phyloP scores from a whole-genome alignment of 345 rosid species.

The Aethionema arabicum region DNA sequence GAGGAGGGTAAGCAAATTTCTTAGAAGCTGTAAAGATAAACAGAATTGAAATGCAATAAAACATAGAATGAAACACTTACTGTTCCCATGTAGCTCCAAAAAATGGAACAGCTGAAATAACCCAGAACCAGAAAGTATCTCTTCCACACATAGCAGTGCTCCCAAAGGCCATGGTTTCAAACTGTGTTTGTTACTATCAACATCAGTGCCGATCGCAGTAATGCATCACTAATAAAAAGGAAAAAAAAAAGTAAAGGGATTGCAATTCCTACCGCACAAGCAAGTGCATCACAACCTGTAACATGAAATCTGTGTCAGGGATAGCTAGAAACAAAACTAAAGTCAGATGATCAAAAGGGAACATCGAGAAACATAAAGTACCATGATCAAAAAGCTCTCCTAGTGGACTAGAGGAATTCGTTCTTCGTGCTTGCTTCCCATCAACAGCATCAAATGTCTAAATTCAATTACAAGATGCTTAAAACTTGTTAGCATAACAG shows the following conservation, averaged over 20 bases:
- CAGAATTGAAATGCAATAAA: conserved; percentile 7
- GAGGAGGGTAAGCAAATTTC: conserved; percentile 21
- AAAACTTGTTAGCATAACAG: conserved; percentile 10
- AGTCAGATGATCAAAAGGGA: background rate
- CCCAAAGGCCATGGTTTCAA: conserved; percentile 82
- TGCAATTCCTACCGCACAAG: conserved; percentile 77
- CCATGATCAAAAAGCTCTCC: conserved; percentile 98
- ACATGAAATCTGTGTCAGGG: conserved; percentile 16
- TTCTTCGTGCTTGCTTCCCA: conserved; percentile 97
- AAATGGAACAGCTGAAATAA: conserved; percentile 92
- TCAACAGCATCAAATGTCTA: conserved; percentile 99
- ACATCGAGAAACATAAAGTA: conserved; percentile 36
- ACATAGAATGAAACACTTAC: conserved; percentile 47
- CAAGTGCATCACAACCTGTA: conserved; percentile 98
- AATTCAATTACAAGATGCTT: conserved; percentile 16
- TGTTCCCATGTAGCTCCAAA: conserved; percentile 95
- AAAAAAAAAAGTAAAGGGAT: background rate
- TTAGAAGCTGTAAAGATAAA: conserved; percentile 4
- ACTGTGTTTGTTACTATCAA: conserved; percentile 38
- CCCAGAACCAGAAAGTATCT: conserved; percentile 91
- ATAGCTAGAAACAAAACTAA: conserved; percentile 5
- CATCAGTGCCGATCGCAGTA: background rate
- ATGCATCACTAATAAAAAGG: background rate
- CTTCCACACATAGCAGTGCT: conserved; percentile 97
- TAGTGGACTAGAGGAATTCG: conserved; percentile 82